phyloP scores from a whole-genome alignment of 345 rosid species.

The Excoecaria agallocha region DNA sequence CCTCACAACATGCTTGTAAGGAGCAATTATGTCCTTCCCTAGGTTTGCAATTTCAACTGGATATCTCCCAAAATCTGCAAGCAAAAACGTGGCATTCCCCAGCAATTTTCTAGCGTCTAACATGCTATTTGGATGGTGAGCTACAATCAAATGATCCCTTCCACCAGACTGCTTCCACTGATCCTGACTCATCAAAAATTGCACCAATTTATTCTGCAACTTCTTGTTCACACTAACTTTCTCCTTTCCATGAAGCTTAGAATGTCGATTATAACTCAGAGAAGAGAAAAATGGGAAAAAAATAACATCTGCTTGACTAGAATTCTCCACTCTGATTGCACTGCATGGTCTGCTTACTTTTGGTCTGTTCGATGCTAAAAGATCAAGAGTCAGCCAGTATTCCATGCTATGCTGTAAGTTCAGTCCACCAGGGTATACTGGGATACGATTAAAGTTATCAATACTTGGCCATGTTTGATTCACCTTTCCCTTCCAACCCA shows the following conservation, averaged over 20 bases:
- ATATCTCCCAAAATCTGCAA: constrained; percentile 94
- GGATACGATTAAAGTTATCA: constrained; percentile 37
- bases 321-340: constrained; percentile 57
- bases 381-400: constrained; percentile 92
- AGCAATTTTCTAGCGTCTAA: constrained; percentile 34
- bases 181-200: constrained; percentile 18
- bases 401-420: constrained; percentile 88
- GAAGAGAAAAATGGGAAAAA: constrained; percentile 87
- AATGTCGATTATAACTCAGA: constrained; percentile 69
- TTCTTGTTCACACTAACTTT: constrained; percentile 48
- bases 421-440: constrained; percentile 72
- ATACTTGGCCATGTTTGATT: constrained; percentile 66
- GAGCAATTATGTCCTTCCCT: constrained; percentile 76
- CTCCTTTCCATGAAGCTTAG: constrained; percentile 58
- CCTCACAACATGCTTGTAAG: constrained; percentile 79
- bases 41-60: constrained; percentile 62
- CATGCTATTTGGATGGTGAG: constrained; percentile 86
- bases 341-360: constrained; percentile 47
- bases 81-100: constrained; percentile 85
- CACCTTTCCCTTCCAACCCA: constrained; percentile 70
- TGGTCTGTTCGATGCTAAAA: constrained; percentile 57
- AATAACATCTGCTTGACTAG: constrained; percentile 61
- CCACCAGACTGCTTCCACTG: constrained; percentile 29
- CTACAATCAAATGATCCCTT: constrained; percentile 31
- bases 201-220: constrained; percentile 63